These are phyloP conservation scores for Curvularia sp. DNA, from an alignment of 2,329 filamentous ascomycete species.

Conservation along the genomic window DNA sequence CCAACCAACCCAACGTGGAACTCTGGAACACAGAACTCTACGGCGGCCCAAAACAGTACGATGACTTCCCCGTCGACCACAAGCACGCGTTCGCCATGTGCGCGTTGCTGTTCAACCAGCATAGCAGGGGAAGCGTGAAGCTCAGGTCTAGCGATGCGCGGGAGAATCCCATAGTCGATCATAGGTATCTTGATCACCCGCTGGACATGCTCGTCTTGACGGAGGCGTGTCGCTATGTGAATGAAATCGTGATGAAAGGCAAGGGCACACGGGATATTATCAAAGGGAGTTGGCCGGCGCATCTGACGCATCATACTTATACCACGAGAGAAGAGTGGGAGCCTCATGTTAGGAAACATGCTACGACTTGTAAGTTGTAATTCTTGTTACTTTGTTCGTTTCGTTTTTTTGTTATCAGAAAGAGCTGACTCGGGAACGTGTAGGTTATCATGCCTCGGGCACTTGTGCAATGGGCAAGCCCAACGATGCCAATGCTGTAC, in stretches of 20 bases:
- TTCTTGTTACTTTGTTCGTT: background rate
- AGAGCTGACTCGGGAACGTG: background rate
- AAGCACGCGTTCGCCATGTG: slow-evolving; percentile 67
- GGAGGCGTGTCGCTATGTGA: slow-evolving; percentile 65
- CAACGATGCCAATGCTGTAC: slow-evolving; percentile 45
- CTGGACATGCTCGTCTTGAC: slow-evolving; percentile 66
- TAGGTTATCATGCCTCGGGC: slow-evolving; percentile 62
- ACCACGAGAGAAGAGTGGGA: slow-evolving; percentile 66
- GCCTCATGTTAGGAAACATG: slow-evolving; percentile 63
- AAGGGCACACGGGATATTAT: slow-evolving; percentile 65
- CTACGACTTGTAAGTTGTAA: slow-evolving; percentile 62
- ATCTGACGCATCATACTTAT: slow-evolving; percentile 60
- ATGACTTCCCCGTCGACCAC: slow-evolving; percentile 60
- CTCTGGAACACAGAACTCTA: slow-evolving; percentile 70
- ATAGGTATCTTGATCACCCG: slow-evolving; percentile 65
- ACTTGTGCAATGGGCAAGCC: slow-evolving; percentile 63
- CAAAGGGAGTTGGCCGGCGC: slow-evolving; percentile 66
- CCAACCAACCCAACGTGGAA: slow-evolving; percentile 66
- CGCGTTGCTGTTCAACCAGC: slow-evolving; percentile 64
- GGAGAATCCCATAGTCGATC: slow-evolving; percentile 64
- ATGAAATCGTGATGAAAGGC: slow-evolving; percentile 67
- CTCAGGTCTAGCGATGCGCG: slow-evolving; percentile 59
- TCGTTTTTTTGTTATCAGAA: background rate
- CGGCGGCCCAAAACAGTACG: slow-evolving; percentile 66
- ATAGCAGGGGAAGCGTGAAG: slow-evolving; percentile 63